Evolutionary conservation across 805 yeast species (phyloP).

Genomic region (Zygosaccharomyces pseudorouxii): DNA sequence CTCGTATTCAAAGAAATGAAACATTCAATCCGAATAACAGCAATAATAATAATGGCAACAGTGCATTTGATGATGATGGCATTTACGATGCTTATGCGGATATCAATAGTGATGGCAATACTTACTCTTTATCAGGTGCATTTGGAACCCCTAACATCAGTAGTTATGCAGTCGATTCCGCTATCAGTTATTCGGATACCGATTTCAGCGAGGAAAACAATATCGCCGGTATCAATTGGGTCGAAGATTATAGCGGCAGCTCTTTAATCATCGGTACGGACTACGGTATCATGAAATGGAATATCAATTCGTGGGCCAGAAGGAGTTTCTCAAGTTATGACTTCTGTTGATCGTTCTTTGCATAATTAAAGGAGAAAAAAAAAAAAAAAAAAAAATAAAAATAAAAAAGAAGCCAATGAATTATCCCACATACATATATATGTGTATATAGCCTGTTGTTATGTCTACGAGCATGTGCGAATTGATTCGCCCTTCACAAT

Average conservation of each 20-base stretch:
- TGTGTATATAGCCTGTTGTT: neutral
- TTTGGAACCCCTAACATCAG: constrained; percentile 9
- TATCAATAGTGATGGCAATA: constrained; percentile 7
- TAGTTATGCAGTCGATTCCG: constrained; percentile 10
- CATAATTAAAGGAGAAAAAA: neutral
- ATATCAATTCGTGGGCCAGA: constrained; percentile 59
- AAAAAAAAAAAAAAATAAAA: too few relatives aligned
- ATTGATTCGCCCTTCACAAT: neutral
- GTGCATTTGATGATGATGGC: constrained; percentile 21
- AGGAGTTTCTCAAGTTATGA: constrained; percentile 56
- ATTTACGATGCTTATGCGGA: constrained; percentile 18
- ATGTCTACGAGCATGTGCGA: neutral
- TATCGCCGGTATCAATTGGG: constrained; percentile 60
- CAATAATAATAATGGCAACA: constrained; percentile 1
- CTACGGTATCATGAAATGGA: constrained; percentile 67
- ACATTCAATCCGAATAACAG: neutral
- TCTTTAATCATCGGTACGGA: constrained; percentile 58
- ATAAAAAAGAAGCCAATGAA: too few relatives aligned
- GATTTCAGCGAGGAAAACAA: constrained; percentile 40
- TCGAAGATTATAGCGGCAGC: constrained; percentile 46
- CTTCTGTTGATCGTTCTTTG: constrained; percentile 33
- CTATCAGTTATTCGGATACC: constrained; percentile 11
- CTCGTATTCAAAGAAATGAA: constrained; percentile 7
- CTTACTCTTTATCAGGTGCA: constrained; percentile 9
- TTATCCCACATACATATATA: too few relatives aligned